Evolutionary conservation across 2,329 filamentous ascomycete species (phyloP).

Genomic region (Cadophora malorum): DNA sequence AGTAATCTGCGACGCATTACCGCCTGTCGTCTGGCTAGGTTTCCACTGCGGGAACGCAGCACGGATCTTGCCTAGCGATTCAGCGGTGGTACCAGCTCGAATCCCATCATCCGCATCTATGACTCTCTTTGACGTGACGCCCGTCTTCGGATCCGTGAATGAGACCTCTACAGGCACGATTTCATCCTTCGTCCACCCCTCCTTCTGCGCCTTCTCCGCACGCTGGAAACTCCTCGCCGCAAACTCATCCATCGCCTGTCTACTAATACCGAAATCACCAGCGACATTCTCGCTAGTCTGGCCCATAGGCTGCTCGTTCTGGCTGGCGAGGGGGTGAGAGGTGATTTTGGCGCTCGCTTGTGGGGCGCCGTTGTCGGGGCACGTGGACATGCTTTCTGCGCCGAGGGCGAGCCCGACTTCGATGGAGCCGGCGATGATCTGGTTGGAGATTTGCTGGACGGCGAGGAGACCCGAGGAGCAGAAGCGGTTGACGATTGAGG

Average conservation of each 20-base stretch:
- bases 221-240: conserved; percentile 89
- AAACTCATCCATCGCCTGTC: conserved; percentile 82
- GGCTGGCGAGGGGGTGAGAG: conserved; percentile 76
- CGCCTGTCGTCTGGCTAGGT: conserved; percentile 90
- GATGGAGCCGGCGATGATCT: conserved; percentile 89
- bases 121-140: conserved; percentile 79
- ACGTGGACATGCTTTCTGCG: conserved; percentile 90
- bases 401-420: conserved; percentile 93
- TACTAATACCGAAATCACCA: conserved; percentile 75
- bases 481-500: conserved; percentile 88
- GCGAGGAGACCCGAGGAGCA: conserved; percentile 93
- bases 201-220: conserved; percentile 81
- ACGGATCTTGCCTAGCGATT: conserved; percentile 87
- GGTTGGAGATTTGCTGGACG: conserved; percentile 90
- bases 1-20: conserved; percentile 93
- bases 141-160: conserved; percentile 84
- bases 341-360: conserved; percentile 82
- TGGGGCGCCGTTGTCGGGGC: conserved; percentile 78
- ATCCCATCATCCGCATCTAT: conserved; percentile 87
- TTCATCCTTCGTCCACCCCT: conserved; percentile 87
- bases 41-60: conserved; percentile 90
- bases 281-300: conserved; percentile 93
- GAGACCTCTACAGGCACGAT: conserved; percentile 85
- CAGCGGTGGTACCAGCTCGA: conserved; percentile 80
- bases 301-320: conserved; percentile 98